These are phyloP conservation scores for Pyrenochaeta sp. DNA, from an alignment of 2,329 filamentous ascomycete genomes.

Conservation along the genomic window DNA sequence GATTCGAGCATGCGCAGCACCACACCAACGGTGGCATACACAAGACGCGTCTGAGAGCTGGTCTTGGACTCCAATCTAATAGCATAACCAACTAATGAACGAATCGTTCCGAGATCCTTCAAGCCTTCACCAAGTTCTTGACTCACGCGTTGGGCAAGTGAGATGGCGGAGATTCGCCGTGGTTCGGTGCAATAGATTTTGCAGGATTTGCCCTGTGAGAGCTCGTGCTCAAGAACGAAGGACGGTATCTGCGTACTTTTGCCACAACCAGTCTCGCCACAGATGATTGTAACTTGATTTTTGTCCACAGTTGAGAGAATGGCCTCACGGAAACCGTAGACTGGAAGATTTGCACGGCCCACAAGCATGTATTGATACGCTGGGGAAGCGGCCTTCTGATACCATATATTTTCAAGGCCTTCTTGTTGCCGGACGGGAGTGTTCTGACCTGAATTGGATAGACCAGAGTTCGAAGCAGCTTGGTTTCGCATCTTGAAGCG, in stretches of 20 bases:
- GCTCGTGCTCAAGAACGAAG: constrained; percentile 88
- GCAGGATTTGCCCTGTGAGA: constrained; percentile 79
- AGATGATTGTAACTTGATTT: constrained; percentile 89
- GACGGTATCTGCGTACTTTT: constrained; percentile 98
- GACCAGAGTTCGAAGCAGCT: constrained; percentile 30
- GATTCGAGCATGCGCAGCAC: constrained; percentile 98
- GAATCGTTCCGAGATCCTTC: constrained; percentile 78
- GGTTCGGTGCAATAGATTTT: constrained; percentile 97
- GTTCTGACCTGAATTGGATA: constrained; percentile 40
- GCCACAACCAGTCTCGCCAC: constrained; percentile 94
- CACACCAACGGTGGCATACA: constrained; percentile 89
- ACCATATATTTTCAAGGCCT: constrained; percentile 60
- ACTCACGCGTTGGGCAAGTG: constrained; percentile 88
- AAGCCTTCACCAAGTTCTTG: constrained; percentile 90
- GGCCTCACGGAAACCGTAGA: constrained; percentile 82
- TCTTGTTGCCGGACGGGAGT: constrained; percentile 43
- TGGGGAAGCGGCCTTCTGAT: constrained; percentile 56
- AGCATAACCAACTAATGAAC: constrained; percentile 91
- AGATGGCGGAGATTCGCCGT: constrained; percentile 93
- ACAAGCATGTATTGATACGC: constrained; percentile 80
- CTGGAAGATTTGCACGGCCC: constrained; percentile 81
- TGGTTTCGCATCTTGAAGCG: constrained; percentile 67
- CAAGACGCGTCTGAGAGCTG: constrained; percentile 78
- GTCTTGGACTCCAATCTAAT: constrained; percentile 92
- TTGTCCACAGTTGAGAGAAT: constrained; percentile 79